Conservation (phyloP, 306 rosid genomes). For the Cicer pinnatifidum region DNA sequence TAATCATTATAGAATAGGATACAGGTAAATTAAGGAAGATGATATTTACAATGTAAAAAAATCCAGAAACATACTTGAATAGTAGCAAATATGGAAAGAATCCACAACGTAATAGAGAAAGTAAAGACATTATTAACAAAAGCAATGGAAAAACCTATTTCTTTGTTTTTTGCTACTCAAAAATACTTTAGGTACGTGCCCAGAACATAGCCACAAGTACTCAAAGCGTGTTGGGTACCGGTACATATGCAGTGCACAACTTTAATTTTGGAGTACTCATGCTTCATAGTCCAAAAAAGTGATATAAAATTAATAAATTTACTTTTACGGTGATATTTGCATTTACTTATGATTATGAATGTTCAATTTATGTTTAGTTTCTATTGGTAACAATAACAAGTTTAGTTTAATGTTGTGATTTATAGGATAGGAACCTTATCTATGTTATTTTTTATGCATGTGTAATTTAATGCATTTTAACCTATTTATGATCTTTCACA, state of each 20-base stretch:
- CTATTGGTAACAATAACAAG: background rate
- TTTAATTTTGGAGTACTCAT: background rate
- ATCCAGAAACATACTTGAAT: background rate
- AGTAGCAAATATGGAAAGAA: background rate
- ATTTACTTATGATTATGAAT: background rate
- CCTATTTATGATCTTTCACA: background rate
- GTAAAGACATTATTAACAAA: background rate
- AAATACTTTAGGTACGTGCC: background rate
- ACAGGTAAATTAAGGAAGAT: background rate
- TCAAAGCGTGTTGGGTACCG: background rate
- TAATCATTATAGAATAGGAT: background rate
- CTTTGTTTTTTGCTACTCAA: background rate
- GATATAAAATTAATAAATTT: background rate
- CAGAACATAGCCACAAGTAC: background rate
- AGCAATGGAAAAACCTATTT: background rate
- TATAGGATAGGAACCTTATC: background rate
- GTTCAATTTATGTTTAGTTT: background rate
- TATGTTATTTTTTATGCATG: no score
- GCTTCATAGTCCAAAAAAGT: background rate
- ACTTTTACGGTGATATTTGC: background rate
- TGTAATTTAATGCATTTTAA: background rate
- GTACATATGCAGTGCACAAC: background rate
- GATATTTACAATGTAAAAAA: background rate
- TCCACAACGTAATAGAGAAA: background rate
- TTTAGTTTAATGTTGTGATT: background rate